Evolutionary conservation across 2,329 filamentous ascomycete species (phyloP), one percentile per base, ranked within the genome.

Genomic region (Penicillium palitans): DNA sequence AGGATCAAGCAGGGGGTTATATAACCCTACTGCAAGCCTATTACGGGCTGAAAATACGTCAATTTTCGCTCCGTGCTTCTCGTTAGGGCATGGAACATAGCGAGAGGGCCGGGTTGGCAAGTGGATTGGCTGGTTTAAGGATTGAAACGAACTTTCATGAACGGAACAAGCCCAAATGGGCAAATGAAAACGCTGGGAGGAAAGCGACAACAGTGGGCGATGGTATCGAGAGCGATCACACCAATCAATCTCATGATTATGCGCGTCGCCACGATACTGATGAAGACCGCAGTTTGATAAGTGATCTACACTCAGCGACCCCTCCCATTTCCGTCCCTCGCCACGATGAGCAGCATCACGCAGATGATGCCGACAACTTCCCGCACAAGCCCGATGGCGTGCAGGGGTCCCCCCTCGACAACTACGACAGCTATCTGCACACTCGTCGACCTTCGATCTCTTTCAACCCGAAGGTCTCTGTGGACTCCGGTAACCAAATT

Each of bases 271-370:
- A 67, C 66, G 71, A 69, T 70, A 71, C 73, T 71, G 72, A 77
- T 73, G 68, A 74, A 70, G 73, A 74, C 64, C 69, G 63, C 67
- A 73, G 71, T 71, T 67, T 72, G 52, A 67, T 76, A 63, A 74
- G 63, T 62, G 72, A 73, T 61, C 66, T 76, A 52, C 74, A 77
- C 69, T 76, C 74, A 61, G 72, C 69, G 46, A 79, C 77, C 40
- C 75, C 76, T 59, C 77, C 77, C 33, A 78, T 80, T 52, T 72
- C 74, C 50, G 78, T 80, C n/a, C 78, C 78, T 46, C 73, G 75
- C 55, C 61, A 69, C 50, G 72, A 74, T 62, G 73, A 77, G 21
- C 68, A 68, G 40, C 67, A 66, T 44, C 61, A 64, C 19, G 25
- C 60, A 4, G 61, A 61, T 45, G 66, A 73, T 40, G 66, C 72